Conservation (phyloP, 768 basidiomycete species). For the Pleurotus sapidus region DNA sequence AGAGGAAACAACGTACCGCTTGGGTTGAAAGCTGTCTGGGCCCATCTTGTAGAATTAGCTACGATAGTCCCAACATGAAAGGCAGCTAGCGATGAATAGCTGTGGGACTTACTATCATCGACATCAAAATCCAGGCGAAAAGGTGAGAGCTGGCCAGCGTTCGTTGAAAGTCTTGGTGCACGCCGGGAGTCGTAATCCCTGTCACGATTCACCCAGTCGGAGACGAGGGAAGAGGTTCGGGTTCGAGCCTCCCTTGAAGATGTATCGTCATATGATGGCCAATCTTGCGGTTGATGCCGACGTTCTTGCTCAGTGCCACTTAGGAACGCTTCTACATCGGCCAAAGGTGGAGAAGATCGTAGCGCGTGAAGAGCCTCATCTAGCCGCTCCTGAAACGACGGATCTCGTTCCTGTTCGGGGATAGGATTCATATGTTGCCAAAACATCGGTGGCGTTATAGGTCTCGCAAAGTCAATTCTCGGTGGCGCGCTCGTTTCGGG, state of each 20-base stretch:
- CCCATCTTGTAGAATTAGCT: neutral
- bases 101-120: neutral
- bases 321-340: neutral
- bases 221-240: no score
- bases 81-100: no score
- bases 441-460: neutral
- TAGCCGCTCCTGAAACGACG: slow-evolving; percentile 28
- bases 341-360: slow-evolving; percentile 25
- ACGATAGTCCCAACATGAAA: no score
- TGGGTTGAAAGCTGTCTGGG: neutral
- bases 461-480: neutral
- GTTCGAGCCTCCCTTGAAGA: no score
- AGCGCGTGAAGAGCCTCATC: slow-evolving; percentile 31
- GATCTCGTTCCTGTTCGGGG: neutral
- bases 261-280: no score
- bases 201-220: neutral
- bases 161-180: neutral
- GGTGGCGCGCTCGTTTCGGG: slow-evolving; percentile 1
- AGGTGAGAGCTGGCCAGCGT: neutral
- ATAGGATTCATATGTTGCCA: neutral
- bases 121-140: slow-evolving; percentile 2
- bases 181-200: neutral
- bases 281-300: no score
- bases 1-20: neutral
- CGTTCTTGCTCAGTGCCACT: no score